phyloP scores from a whole-genome alignment of 2,329 filamentous ascomycete species.

The Trichoderma sp. region DNA sequence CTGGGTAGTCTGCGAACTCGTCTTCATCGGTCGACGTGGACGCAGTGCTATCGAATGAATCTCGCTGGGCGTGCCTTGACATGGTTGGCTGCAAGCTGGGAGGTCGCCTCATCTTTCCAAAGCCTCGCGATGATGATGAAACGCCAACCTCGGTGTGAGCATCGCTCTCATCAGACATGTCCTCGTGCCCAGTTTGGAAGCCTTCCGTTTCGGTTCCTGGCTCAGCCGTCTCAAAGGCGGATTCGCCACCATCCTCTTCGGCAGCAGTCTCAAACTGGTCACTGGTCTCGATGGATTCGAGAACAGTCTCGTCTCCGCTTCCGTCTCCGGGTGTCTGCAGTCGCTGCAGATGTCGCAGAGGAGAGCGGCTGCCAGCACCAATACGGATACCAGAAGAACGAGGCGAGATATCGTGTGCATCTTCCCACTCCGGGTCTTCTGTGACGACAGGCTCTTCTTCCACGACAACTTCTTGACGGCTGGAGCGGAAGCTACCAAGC shows the following conservation, averaged over 20 bases:
- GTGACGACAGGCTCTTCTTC: conserved; percentile 68
- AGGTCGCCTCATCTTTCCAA: conserved; percentile 48
- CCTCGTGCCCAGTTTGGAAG: conserved; percentile 92
- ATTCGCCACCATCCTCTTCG: conserved; percentile 64
- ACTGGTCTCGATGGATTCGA: conserved; percentile 53
- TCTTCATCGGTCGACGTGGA: conserved; percentile 84
- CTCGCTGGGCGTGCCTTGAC: conserved; percentile 55
- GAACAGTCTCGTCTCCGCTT: conserved; percentile 11
- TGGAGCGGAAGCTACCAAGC: conserved; percentile 74
- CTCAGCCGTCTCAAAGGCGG: conserved; percentile 71
- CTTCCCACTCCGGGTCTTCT: conserved; percentile 89
- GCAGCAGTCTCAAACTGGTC: conserved; percentile 83
- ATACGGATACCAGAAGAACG: conserved; percentile 31
- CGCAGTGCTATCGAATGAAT: conserved; percentile 83
- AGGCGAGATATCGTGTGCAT: conserved; percentile 57
- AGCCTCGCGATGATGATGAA: conserved; percentile 51
- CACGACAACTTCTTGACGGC: conserved; percentile 75
- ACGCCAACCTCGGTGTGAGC: conserved; percentile 91
- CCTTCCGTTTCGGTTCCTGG: conserved; percentile 86
- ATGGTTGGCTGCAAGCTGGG: conserved; percentile 47
- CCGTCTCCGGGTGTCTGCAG: neutral
- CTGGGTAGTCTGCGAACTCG: conserved; percentile 45
- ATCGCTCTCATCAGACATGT: conserved; percentile 67
- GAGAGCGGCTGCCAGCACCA: conserved; percentile 1
- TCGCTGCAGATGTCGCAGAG: neutral